These are phyloP conservation scores for Aspergillus udagawae DNA, from an alignment of 2,329 filamentous ascomycete species.

Conservation along the genomic window DNA sequence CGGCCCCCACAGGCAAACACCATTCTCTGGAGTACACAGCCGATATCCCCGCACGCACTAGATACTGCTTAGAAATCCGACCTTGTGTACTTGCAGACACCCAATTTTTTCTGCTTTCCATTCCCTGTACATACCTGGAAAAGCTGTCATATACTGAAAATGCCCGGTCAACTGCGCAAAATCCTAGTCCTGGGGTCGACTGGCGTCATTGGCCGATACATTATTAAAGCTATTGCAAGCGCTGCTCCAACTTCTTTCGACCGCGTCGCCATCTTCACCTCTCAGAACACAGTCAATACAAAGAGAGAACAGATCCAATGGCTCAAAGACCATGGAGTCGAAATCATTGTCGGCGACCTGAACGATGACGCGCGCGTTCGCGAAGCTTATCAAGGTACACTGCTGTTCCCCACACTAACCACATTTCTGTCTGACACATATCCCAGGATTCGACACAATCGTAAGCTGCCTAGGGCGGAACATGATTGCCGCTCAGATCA, in stretches of 20 bases:
- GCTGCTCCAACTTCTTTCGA: slow-evolving; percentile 48
- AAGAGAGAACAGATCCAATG: slow-evolving; percentile 50
- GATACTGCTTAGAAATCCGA: neutral
- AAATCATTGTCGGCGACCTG: slow-evolving; percentile 55
- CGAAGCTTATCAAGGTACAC: slow-evolving; percentile 51
- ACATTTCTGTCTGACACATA: neutral
- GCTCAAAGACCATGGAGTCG: slow-evolving; percentile 46
- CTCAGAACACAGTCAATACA: slow-evolving; percentile 45
- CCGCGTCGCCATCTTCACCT: slow-evolving; percentile 56
- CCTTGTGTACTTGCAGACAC: neutral
- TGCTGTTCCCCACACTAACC: neutral
- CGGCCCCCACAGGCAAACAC: neutral
- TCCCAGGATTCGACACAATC: slow-evolving; percentile 58
- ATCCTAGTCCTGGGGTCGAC: slow-evolving; percentile 23
- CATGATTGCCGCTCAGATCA: slow-evolving; percentile 58
- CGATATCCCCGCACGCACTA: neutral
- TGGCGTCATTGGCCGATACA: slow-evolving; percentile 34
- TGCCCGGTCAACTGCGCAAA: slow-evolving; percentile 5
- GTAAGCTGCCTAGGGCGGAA: slow-evolving; percentile 62
- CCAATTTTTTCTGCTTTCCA: neutral
- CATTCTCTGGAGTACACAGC: neutral
- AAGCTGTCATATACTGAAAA: neutral
- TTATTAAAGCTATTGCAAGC: slow-evolving; percentile 47
- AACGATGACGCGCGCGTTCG: slow-evolving; percentile 50
- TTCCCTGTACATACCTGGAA: neutral